Evolutionary conservation across 2,329 filamentous ascomycete genomes (phyloP), one percentile per base, ranked within the genome.

Genomic region (Alternaria solani): DNA sequence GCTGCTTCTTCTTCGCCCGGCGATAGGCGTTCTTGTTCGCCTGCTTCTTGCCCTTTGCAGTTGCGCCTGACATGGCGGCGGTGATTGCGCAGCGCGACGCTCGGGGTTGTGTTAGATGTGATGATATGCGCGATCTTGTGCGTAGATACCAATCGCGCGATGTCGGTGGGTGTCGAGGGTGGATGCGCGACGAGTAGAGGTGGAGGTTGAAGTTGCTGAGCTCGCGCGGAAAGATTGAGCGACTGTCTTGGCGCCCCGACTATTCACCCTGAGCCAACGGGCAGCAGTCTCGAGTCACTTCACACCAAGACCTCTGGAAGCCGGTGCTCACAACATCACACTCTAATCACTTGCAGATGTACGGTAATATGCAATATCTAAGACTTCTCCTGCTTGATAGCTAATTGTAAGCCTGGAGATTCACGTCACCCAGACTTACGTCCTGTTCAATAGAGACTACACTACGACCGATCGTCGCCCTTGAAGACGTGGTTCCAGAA

Each of bases 1-100:
- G 96, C 72, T 93, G 91, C 89, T 97, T 97, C 87, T 95, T 97
- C 84, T 94, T 94, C 49, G 93, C 91, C 78, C 94, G 89, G 78
- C 93, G 88, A 84, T 94, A 90, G 81, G 96, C 93, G 81, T 97
- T 97, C 84, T 97, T 98, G 78, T 91, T 93, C 83, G 91, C 89
- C 83, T 94, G 96, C 77, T 79, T 78, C 65, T 70, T 72, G 32
- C 62, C 59, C 28, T 72, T 72, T 43, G 61, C 65, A n/a, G 64
- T 62, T 55, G 72, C 66, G 26, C 71, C 72, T 28, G 73, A 70
- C 74, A 75, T 76, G 46, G 43, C 68, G 59, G 58, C 59, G 55
- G 57, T 51, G 39, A 26, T 42, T 44, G 51, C 64, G 66, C 64
- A 57, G 55, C 57, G 55, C 43, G 47, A 51, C 61, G 34, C 52